Base-by-base conservation (phyloP, 1,139 yeast species). In the Yamadazyma atlantica region DNA sequence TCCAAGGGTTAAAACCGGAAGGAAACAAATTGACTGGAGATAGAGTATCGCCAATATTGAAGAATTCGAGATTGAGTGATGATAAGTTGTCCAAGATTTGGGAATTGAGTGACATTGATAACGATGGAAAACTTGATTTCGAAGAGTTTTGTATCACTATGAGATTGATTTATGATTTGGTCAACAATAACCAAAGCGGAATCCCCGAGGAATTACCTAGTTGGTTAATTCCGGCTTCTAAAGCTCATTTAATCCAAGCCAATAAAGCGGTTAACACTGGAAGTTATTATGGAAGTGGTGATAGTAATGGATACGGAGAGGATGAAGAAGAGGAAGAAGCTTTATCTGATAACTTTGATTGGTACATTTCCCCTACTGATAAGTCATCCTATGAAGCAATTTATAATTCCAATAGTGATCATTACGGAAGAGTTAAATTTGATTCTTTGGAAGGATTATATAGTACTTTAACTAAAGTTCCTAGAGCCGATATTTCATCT, bases 121-220 rank as follows among this genome's bases (percentile, higher is more conserved):
- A 78, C 40, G 98, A 92, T 61, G 97, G 96, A 15, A 73, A 73
- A 50, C 73, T 92, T 50, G 99, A 94, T 60, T 92, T 92, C 59
- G 99, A 92, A 61, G 98, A 92, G 64, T 92, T 92, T 61, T 92
- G 97, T 58, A 88, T 92, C 45, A 92, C 97, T 40, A 94, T 92
- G 98, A 75, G 97, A 48, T 74, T 92, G 44, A 86, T 90, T 35
- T 94, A 89, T 58, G 98, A 92, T 60, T 64, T 85, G 54, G 92
- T 92, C 35, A 89, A 90, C 60, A 89, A 90, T 21, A 82, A 80
- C 32, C 69, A 75, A 35, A 58, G 71, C 8, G 63, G 66, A 15
- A 72, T 90, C 5, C 98, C 98, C 1, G 60, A 66, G 16, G 73
- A 74, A 36, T 72, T 92, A 40, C 98, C 98, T 2, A 80, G 77